Evolutionary conservation across 164 flowering plant species (phyloP).

Genomic region (Warburgia ugandensis): DNA sequence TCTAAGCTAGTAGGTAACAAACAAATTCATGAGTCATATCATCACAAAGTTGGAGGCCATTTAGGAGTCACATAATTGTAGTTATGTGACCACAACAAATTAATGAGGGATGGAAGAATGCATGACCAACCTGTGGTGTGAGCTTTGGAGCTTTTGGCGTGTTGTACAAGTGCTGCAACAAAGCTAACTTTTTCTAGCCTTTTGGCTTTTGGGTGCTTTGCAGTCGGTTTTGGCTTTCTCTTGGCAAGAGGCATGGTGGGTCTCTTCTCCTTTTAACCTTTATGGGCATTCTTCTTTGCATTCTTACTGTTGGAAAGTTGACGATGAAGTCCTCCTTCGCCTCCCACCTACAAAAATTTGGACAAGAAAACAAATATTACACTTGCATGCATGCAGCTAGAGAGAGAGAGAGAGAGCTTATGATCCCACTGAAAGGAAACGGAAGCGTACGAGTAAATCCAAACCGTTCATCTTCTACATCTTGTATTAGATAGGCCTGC

Average conservation of each 20-base stretch:
- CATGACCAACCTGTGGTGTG: conserved; percentile 8
- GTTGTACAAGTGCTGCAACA: background rate
- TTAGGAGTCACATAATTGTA: too few relatives aligned
- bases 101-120: too few relatives aligned
- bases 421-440: too few relatives aligned
- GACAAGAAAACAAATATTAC: background rate
- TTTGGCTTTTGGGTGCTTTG: background rate
- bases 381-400: background rate
- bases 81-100: too few relatives aligned
- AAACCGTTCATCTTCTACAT: too few relatives aligned
- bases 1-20: too few relatives aligned
- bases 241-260: background rate
- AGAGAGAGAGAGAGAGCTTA: too few relatives aligned
- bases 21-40: too few relatives aligned
- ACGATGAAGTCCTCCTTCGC: conserved; percentile 75
- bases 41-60: too few relatives aligned
- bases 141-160: conserved; percentile 6
- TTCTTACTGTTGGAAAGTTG: conserved; percentile 82
- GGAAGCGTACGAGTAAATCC: too few relatives aligned
- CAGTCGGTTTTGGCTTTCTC: background rate
- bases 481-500: too few relatives aligned
- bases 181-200: background rate
- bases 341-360: conserved; percentile 44
- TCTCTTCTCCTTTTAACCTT: conserved; percentile 36
- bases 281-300: conserved; percentile 79